Evolutionary conservation across 768 basidiomycete genomes (phyloP).

Genomic region (Tylopilus rubrobrunneus): DNA sequence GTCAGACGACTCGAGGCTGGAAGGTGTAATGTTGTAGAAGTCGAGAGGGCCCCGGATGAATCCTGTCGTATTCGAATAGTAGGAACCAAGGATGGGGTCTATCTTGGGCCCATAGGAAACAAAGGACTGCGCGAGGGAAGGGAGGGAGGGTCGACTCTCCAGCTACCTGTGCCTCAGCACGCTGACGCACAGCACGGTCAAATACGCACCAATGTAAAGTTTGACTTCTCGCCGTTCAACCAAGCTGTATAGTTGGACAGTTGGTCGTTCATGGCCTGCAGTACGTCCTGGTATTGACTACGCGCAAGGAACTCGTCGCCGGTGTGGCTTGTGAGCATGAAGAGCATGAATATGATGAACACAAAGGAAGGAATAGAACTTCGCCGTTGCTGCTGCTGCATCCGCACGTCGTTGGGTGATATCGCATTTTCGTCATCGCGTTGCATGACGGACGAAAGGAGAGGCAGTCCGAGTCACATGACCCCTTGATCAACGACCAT

Average conservation of each 20-base stretch:
- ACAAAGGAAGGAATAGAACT: conserved; percentile 70
- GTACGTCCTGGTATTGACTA: conserved; percentile 63
- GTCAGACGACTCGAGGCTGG: conserved; percentile 34
- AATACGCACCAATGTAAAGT: conserved; percentile 59
- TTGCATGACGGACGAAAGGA: conserved; percentile 22
- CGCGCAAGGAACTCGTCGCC: conserved; percentile 62
- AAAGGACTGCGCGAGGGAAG: conserved; percentile 48
- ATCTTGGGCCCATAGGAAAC: conserved; percentile 41
- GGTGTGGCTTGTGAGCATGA: conserved; percentile 74
- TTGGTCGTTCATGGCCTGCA: conserved; percentile 54
- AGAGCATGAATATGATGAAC: conserved; percentile 69
- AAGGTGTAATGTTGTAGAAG: conserved; percentile 61
- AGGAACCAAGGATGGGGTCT: conserved; percentile 48
- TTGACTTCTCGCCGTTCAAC: conserved; percentile 62
- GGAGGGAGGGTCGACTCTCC: conserved; percentile 38
- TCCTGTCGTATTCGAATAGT: conserved; percentile 75
- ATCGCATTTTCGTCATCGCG: conserved; percentile 23
- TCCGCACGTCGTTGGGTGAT: conserved; percentile 9
- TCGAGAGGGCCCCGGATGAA: conserved; percentile 64
- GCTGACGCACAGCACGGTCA: background rate
- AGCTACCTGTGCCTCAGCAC: conserved; percentile 38
- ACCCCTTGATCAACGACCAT: conserved; percentile 12
- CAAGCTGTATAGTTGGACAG: conserved; percentile 73
- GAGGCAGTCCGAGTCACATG: conserved; percentile 19
- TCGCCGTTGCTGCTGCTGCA: conserved; percentile 39